A percentile compares a stretch with the other conserved stretches of the same genome.
phyloP scores from a whole-genome alignment of 129 eudicot genomes.

The Helianthus annuus region DNA sequence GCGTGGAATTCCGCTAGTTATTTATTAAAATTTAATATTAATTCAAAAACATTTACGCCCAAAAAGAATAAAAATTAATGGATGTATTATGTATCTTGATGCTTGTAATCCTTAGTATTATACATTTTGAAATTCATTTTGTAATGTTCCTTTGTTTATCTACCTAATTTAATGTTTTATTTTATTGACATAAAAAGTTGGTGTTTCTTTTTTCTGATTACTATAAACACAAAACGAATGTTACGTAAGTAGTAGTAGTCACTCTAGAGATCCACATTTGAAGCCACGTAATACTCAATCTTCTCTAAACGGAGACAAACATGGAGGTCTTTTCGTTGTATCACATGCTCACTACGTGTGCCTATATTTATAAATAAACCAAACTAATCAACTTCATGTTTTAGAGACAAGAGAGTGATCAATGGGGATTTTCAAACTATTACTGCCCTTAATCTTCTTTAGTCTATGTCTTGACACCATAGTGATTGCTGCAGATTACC shows the following conservation, averaged over 20 bases:
- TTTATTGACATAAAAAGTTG: too few relatives aligned
- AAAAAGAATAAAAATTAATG: too few relatives aligned
- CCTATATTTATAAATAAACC: slow-evolving; percentile 10
- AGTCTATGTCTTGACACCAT: slow-evolving; percentile 19
- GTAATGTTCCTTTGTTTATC: too few relatives aligned
- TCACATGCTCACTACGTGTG: slow-evolving; percentile 9
- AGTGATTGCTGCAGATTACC: slow-evolving; percentile 29
- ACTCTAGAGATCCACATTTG: slow-evolving; percentile 42
- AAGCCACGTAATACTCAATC: slow-evolving; percentile 45
- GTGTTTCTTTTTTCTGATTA: too few relatives aligned
- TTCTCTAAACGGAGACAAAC: slow-evolving; percentile 29
- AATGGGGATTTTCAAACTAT: slow-evolving; percentile 25
- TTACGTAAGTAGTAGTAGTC: slow-evolving; percentile 26
- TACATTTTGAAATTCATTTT: too few relatives aligned
- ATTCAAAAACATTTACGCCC: too few relatives aligned
- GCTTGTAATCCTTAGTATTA: too few relatives aligned
- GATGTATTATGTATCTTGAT: too few relatives aligned
- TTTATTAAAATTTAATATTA: too few relatives aligned
- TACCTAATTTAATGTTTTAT: too few relatives aligned
- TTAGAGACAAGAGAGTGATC: not conserved
- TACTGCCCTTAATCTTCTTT: slow-evolving; percentile 19
- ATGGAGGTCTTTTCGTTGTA: slow-evolving; percentile 32
- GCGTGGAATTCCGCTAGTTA: too few relatives aligned
- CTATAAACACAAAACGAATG: not conserved
- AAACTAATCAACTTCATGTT: not conserved